Percentiles rank a stretch among this genome's conserved stretches.
Conservation (phyloP, 805 yeast species). For the Cyberlindnera euphorbiiphila region DNA sequence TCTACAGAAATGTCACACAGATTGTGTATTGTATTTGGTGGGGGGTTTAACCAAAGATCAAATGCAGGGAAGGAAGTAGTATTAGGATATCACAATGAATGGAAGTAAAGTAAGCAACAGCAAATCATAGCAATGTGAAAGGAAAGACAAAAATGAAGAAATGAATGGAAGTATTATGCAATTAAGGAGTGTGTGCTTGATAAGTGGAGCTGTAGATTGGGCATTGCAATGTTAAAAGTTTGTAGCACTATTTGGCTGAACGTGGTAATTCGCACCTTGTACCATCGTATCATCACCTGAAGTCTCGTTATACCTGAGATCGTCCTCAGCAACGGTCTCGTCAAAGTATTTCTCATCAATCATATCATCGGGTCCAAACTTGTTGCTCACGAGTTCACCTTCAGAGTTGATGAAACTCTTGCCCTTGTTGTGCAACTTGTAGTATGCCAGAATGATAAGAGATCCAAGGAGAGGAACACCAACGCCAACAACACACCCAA, state of each 20-base stretch:
- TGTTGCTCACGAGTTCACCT: slow-evolving; percentile 25
- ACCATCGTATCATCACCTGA: slow-evolving; percentile 17
- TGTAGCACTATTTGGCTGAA: slow-evolving; percentile 13
- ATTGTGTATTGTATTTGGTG: no score
- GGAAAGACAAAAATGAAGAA: no score
- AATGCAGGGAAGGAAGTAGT: no score
- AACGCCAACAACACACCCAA: slow-evolving; percentile 61
- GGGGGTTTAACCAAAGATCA: no score
- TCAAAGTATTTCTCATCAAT: slow-evolving; percentile 27
- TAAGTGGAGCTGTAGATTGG: neutral
- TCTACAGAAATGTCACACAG: no score
- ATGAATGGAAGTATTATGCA: no score
- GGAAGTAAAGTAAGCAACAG: no score
- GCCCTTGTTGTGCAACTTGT: slow-evolving; percentile 13
- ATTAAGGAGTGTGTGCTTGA: no score
- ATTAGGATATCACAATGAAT: no score
- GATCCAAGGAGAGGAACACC: slow-evolving; percentile 13
- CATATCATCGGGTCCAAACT: slow-evolving; percentile 22
- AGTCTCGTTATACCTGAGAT: slow-evolving; percentile 1
- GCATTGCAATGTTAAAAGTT: slow-evolving; percentile 7
- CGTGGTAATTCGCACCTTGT: slow-evolving; percentile 5
- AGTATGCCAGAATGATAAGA: slow-evolving; percentile 5
- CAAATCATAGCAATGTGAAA: no score
- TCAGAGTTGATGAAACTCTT: slow-evolving; percentile 26
- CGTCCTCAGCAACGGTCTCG: slow-evolving; percentile 24